Percentiles rank a stretch among this genome's conserved stretches.
Evolutionary conservation across 352 stramenopile genomes (phyloP).

Genomic region (Thraustotheca clavata): DNA sequence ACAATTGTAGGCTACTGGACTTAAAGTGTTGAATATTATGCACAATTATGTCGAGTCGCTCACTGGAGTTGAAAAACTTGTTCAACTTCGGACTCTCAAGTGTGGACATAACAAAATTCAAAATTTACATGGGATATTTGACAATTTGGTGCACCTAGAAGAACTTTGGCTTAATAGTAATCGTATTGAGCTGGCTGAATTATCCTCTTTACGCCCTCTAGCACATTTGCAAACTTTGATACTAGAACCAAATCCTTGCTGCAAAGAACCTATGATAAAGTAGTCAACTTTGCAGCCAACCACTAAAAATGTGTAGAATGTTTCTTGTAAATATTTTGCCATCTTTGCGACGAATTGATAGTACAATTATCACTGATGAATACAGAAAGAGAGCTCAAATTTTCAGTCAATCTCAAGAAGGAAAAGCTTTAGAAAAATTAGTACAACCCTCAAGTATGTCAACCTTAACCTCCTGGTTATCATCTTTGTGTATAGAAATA

Average conservation of each 20-base stretch:
- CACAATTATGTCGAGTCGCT: constrained; percentile 48
- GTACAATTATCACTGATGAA: constrained; percentile 6
- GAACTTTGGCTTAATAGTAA: constrained; percentile 62
- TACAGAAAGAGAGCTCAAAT: not conserved
- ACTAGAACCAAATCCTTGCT: constrained; percentile 65
- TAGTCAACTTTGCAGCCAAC: constrained; percentile 15
- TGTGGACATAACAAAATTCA: constrained; percentile 48
- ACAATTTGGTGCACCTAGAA: constrained; percentile 26
- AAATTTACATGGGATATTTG: constrained; percentile 36
- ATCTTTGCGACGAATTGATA: not conserved
- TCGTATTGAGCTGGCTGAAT: constrained; percentile 34
- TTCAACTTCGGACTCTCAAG: constrained; percentile 38
- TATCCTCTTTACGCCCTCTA: constrained; percentile 40
- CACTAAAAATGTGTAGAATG: not conserved
- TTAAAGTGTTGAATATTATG: constrained; percentile 52
- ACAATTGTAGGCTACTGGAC: constrained; percentile 26
- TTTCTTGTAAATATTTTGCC: not conserved
- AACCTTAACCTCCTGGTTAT: no score
- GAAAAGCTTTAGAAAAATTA: not conserved
- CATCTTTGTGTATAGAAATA: no score
- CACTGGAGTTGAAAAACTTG: constrained; percentile 32
- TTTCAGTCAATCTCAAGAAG: constrained; percentile 5
- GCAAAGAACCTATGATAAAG: constrained; percentile 37
- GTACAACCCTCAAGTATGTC: not conserved
- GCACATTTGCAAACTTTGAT: constrained; percentile 39